Base-by-base conservation (phyloP, 495 filamentous ascomycete genomes). In the Immersiella caudata region DNA sequence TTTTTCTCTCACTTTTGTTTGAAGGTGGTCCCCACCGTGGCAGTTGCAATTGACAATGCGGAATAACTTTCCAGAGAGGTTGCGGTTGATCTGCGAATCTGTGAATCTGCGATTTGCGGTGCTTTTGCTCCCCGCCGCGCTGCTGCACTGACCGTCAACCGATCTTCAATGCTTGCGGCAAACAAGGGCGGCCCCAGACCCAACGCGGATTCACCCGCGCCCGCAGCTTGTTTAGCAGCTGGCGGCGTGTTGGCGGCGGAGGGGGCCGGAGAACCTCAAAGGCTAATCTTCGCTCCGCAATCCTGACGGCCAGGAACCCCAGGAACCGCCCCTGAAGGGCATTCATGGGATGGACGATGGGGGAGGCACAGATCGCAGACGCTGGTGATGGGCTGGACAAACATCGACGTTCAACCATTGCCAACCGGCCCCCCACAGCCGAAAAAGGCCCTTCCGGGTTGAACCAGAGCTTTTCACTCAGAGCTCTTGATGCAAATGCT, bases 201-300 rank as follows among this genome's bases (percentile, higher is more conserved):
- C 18, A n/a, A 33, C 46, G 50, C 61, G 62, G 62, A 40, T 7
- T 65, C 20, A 46, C 27, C 63, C 63, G 63, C 63, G 63, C 63
- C 51, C 51, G 63, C 63, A 58, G 25, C 51, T 25, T 40, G 33
- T 40, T 46, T 40, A 33, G 20, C 35, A 18, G 21, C 18, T 24
- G 35, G 40, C 40, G 33, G 60, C 60, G 33, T n/a, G n/a, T 26
- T 62, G 22, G 36, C 20, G 18, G 33, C 56, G 22, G 33, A 29
- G 56, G 27, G 27, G 14, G 25, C 18, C 20, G 26, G 18, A 46
- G 40, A 46, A 46, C 40, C 11, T 46, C 40, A 46, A 46, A 46
- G 40, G 40, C 40, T 46, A 46, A 46, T 14, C 9, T 18, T 46
- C 11, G 40, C 40, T 46, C 40, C 40, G 16, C 40, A 33, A 18